These are phyloP conservation scores for Penstemon davidsonii DNA, from an alignment of 257 asterid species.

Conservation along the genomic window DNA sequence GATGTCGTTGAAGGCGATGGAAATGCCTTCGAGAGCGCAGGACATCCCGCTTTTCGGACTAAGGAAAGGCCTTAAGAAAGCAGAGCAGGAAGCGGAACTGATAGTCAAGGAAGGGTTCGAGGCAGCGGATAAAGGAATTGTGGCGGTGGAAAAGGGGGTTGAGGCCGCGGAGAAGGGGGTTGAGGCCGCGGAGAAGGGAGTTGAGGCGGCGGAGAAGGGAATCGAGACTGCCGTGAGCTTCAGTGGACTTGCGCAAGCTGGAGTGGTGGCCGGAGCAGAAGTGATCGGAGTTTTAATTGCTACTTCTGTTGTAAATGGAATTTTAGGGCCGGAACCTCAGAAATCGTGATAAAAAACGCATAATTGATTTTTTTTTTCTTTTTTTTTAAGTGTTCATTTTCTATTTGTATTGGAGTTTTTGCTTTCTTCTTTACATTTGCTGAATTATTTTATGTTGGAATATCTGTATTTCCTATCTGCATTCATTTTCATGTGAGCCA, in stretches of 20 bases:
- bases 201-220: slow-evolving; percentile 51
- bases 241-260: slow-evolving; percentile 77
- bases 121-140: slow-evolving; percentile 68
- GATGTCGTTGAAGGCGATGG: slow-evolving; percentile 55
- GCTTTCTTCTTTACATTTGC: too few relatives aligned
- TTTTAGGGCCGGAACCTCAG: slow-evolving; percentile 80
- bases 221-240: slow-evolving; percentile 53
- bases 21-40: slow-evolving; percentile 62
- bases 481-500: too few relatives aligned
- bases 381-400: background rate
- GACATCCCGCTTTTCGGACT: slow-evolving; percentile 80
- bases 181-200: slow-evolving; percentile 53
- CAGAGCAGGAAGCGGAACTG: slow-evolving; percentile 67
- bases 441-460: too few relatives aligned
- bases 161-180: slow-evolving; percentile 59
- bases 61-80: slow-evolving; percentile 59
- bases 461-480: too few relatives aligned
- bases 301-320: slow-evolving; percentile 66
- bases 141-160: slow-evolving; percentile 58
- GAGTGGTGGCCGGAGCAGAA: slow-evolving; percentile 72
- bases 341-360: slow-evolving; percentile 40
- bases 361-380: background rate
- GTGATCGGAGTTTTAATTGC: slow-evolving; percentile 60
- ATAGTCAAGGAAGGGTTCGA: slow-evolving; percentile 80
- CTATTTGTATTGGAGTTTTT: background rate